A percentile compares a stretch with the other conserved stretches of the same genome.
Conservation (phyloP, 139 green algal species). For the Tetraselmis chui region DNA sequence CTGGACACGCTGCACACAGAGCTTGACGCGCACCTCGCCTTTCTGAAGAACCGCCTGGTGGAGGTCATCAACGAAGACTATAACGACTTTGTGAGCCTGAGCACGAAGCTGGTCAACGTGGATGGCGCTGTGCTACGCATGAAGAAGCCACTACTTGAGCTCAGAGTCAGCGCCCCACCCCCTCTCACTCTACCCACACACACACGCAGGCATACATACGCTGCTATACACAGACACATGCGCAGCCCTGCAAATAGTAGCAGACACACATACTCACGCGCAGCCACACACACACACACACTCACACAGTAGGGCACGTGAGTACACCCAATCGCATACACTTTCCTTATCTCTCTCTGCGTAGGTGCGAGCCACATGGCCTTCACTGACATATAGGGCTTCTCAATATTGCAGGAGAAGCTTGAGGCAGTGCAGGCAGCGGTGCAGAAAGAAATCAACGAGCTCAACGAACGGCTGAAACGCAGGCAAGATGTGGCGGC, state of each 20-base stretch:
- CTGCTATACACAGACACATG: background rate
- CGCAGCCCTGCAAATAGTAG: too few relatives aligned
- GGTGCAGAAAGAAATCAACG: conserved; percentile 43
- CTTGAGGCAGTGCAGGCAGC: conserved; percentile 33
- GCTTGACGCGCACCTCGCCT: conserved; percentile 60
- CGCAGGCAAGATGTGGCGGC: conserved; percentile 59
- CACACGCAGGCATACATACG: background rate
- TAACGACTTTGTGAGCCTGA: conserved; percentile 85
- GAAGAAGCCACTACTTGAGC: conserved; percentile 63
- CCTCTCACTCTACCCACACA: too few relatives aligned
- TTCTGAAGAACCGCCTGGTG: conserved; percentile 69
- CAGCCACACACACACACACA: too few relatives aligned
- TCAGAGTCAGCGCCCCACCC: conserved; percentile 35
- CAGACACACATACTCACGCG: too few relatives aligned
- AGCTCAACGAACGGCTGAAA: conserved; percentile 62
- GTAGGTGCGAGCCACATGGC: background rate
- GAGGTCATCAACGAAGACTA: conserved; percentile 96
- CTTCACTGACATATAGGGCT: conserved; percentile 31
- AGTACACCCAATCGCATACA: too few relatives aligned
- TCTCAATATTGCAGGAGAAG: conserved; percentile 15
- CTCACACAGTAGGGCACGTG: too few relatives aligned
- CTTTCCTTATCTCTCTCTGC: conserved; percentile 3
- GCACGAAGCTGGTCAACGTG: conserved; percentile 72
- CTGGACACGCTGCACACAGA: conserved; percentile 72
- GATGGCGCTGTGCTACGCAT: conserved; percentile 80